Evolutionary conservation across 805 yeast species (phyloP), one percentile per base, ranked within the genome.

Genomic region (Nakazawaea laoshanensis): DNA sequence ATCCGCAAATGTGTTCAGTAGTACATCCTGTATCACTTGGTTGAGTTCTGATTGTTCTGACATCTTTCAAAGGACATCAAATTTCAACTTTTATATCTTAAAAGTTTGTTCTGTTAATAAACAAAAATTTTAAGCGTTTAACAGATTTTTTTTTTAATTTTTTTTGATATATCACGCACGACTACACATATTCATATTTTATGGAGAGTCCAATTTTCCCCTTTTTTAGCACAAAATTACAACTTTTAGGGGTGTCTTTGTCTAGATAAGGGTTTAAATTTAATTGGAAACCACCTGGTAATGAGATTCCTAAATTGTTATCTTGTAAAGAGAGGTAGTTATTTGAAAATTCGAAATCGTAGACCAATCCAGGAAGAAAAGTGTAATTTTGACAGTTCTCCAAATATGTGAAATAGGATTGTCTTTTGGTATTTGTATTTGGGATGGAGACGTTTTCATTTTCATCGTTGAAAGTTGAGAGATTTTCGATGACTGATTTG

Each of bases 341-440:
- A 19, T 37, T 39, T 14, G 27, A 24, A 24, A 39, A 39, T 16
- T 36, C 38, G 19, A 39, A 29, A 22, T 29, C 17, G 25, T 39
- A 39, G 18, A 21, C 26, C 12, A 22, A 27, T 7, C 35, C 39
- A n/a, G 39, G 39, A 3, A 36, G 12, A 42, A 72, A 74, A 1
- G 39, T 45, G 38, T 70, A 72, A 10, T 48, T 39, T 25, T 57
- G 44, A 32, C 76, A 59, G 32, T 63, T 49, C 0, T 48, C 44
- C 9, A 47, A 34, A 18, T 59, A 48, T 35, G 65, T 56, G 50
- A 69, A 77, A 41, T 49, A 64, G 33, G 52, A 57, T 42, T 63
- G 65, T 15, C 86, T 55, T 5, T 53, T 59, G 2, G 48, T 31
- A 5, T 65, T 36, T 11, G 43, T 46, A 10, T 24, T 24, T 2